Base-by-base conservation (phyloP, 768 basidiomycete species). In the Glaciozyma antarctica region DNA sequence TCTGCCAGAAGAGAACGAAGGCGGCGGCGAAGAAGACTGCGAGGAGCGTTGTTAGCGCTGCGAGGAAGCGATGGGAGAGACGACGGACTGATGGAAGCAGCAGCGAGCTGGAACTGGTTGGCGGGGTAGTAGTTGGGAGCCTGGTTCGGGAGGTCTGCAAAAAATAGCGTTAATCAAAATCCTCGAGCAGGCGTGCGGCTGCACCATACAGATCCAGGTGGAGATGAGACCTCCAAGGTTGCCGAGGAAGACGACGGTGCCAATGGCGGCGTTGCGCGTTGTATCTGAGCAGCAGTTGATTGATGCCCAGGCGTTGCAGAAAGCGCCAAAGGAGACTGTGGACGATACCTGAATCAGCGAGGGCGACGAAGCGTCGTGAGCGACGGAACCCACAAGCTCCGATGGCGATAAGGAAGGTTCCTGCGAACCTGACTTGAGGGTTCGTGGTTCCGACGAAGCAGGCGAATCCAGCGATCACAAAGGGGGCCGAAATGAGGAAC, bases 221-320 rank as follows among this genome's bases (percentile, higher is more conserved):
- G 67, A 55, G 17, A 74, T 60, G 2, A 74, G 43, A 0, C 65
- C 69, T 4, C 73, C 73, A n/a, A 65, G n/a, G 49, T 69, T 72
- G 19, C 75, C 72, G 9, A 60, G 19, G 61, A 73, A 62, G 19
- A 72, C 73, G 44, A 59, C 66, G 17, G 51, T 51, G 2, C 66
- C 73, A n/a, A 75, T 61, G 7, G 69, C 69, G 0, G 60, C 59
- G 0, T 69, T 66, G 5, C 74, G 57, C 0, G 63, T 68, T 1
- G 72, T 67, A 53, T 73, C 73, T 8, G 59, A 62, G 5, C 68
- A 28, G 10, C 22, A 58, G 61, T 75, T 75, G 48, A 66, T 65
- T 1, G 66, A 60, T 2, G 62, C 63, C 63, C 67, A 70, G 1
- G 70, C 65, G 22, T 63, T 73, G 43, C 64, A 68, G 45, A 69